Percentiles rank a stretch among this genome's conserved stretches.
Conservation (phyloP, 2,329 filamentous ascomycete species). For the Ramularia collo-cygni region DNA sequence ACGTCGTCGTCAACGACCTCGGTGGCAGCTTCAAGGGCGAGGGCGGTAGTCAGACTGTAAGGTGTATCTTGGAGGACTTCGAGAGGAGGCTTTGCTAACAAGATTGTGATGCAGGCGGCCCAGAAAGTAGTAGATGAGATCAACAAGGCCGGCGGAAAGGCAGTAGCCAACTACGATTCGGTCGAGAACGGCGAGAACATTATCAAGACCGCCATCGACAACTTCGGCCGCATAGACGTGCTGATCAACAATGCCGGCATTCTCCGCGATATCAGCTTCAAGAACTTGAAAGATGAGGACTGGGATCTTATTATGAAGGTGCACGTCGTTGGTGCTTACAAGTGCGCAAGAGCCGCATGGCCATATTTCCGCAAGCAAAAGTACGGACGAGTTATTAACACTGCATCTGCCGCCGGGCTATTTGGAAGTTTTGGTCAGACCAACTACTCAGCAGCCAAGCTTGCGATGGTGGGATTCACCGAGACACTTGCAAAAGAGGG, state of each 20-base stretch:
- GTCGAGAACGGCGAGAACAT: conserved; percentile 92
- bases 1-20: conserved; percentile 93
- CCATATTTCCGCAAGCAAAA: conserved; percentile 98
- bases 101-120: conserved; percentile 52
- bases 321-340: conserved; percentile 90
- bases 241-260: conserved; percentile 98
- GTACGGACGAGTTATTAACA: conserved; percentile 95
- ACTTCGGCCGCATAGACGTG: conserved; percentile 81
- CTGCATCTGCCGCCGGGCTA: conserved; percentile 87
- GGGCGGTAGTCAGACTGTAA: conserved; percentile 61
- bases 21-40: conserved; percentile 91
- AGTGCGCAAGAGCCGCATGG: conserved; percentile 91
- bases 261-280: conserved; percentile 89
- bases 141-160: conserved; percentile 83
- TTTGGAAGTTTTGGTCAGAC: conserved; percentile 94
- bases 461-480: conserved; percentile 92
- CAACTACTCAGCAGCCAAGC: conserved; percentile 97
- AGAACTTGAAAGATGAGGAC: conserved; percentile 95
- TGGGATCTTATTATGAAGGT: conserved; percentile 95
- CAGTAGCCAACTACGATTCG: conserved; percentile 93
- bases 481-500: conserved; percentile 98
- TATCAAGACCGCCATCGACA: conserved; percentile 78
- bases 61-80: neutral
- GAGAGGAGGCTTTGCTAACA: conserved; percentile 4
- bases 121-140: conserved; percentile 80